Conservation (phyloP, 2,329 filamentous ascomycete genomes). For the Sphaerostilbella broomeana region DNA sequence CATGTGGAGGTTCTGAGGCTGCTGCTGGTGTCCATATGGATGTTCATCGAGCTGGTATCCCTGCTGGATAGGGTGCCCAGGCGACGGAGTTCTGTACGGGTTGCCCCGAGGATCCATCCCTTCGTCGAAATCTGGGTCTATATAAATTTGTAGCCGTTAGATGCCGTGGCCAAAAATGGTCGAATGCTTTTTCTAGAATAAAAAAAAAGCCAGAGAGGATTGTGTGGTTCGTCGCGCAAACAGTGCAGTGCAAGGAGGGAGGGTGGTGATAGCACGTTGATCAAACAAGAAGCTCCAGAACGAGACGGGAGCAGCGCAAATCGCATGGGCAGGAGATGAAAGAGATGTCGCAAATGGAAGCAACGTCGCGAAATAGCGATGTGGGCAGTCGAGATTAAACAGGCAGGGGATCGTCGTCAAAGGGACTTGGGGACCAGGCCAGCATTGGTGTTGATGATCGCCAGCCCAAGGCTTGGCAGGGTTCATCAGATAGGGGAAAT, state of each 20-base stretch:
- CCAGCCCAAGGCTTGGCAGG: too few relatives aligned
- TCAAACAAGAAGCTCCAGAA: background rate
- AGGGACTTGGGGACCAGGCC: too few relatives aligned
- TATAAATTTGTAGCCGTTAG: slow-evolving; percentile 13
- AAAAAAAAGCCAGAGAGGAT: background rate
- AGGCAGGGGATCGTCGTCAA: slow-evolving; percentile 11
- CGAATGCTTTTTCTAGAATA: background rate
- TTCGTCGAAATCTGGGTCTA: slow-evolving; percentile 56
- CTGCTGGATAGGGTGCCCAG: slow-evolving; percentile 63
- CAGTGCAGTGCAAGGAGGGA: background rate
- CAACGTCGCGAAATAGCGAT: background rate
- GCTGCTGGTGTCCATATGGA: slow-evolving; percentile 51
- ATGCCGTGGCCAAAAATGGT: background rate
- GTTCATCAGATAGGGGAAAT: slow-evolving; percentile 14
- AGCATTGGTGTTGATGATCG: too few relatives aligned
- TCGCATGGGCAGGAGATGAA: background rate
- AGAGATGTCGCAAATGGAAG: slow-evolving; percentile 11
- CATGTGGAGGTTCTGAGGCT: slow-evolving; percentile 28
- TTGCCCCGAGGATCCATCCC: slow-evolving; percentile 46
- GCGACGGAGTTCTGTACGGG: slow-evolving; percentile 65
- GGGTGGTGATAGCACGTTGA: background rate
- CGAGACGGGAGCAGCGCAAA: slow-evolving; percentile 3
- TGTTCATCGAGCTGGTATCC: slow-evolving; percentile 80
- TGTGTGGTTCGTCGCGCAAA: background rate
- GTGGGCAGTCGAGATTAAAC: slow-evolving; percentile 13